phyloP scores from a whole-genome alignment of 1,284 basidiomycete species.

The Filobasidium uniguttulatum region DNA sequence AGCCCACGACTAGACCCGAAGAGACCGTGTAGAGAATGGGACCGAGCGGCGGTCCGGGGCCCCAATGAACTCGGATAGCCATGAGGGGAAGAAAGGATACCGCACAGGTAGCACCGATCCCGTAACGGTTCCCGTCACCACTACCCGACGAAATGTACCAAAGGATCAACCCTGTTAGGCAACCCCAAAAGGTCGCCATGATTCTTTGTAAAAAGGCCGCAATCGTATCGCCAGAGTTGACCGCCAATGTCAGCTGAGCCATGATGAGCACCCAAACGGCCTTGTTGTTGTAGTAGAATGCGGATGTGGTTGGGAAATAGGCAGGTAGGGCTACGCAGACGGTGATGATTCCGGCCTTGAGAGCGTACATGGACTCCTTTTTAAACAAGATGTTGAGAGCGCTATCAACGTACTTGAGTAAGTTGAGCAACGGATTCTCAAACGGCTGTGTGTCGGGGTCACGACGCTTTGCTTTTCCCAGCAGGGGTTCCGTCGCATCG shows the following conservation, averaged over 20 bases:
- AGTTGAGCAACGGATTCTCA: conserved; percentile 20
- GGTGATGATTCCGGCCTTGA: conserved; percentile 63
- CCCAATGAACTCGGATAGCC: conserved; percentile 51
- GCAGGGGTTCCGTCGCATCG: conserved; percentile 16
- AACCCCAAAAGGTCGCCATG: conserved; percentile 55
- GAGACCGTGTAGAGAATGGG: conserved; percentile 64
- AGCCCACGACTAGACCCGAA: conserved; percentile 53
- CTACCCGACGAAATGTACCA: conserved; percentile 42
- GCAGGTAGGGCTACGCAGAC: conserved; percentile 37
- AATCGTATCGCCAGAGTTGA: conserved; percentile 62
- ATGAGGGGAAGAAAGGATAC: conserved; percentile 54
- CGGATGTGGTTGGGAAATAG: conserved; percentile 20
- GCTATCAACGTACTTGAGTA: conserved; percentile 23
- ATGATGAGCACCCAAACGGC: conserved; percentile 39
- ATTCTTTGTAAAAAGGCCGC: conserved; percentile 53
- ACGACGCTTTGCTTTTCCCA: conserved; percentile 27
- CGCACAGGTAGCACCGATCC: conserved; percentile 53
- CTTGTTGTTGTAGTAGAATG: conserved; percentile 31
- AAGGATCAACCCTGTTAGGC: conserved; percentile 51
- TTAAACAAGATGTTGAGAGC: conserved; percentile 25
- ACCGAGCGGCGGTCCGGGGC: conserved; percentile 53
- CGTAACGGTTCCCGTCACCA: conserved; percentile 40
- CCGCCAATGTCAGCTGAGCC: conserved; percentile 53
- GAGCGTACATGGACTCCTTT: conserved; percentile 47
- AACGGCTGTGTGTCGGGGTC: conserved; percentile 37